Conservation (phyloP, 139 green algal species). For the Tetraselmis chui region DNA sequence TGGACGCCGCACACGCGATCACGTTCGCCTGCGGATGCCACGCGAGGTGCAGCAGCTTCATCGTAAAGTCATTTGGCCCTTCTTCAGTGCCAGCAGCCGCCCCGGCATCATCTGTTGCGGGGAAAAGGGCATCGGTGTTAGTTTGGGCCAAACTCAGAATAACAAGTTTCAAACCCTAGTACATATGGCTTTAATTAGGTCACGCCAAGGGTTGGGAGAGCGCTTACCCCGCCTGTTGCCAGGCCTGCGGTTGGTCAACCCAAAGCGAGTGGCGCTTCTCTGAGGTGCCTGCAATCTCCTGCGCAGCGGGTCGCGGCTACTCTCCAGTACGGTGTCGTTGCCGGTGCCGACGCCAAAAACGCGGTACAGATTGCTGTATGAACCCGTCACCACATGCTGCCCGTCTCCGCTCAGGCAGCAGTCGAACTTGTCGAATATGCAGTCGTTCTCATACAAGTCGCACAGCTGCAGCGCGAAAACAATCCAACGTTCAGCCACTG, state of each 20-base stretch:
- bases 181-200: too few species aligned
- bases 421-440: constrained; percentile 99
- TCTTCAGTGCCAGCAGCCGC: constrained; percentile 10
- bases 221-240: neutral
- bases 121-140: too few species aligned
- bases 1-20: constrained; percentile 82
- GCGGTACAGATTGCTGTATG: constrained; percentile 88
- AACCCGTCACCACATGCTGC: constrained; percentile 75
- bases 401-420: constrained; percentile 76
- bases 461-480: constrained; percentile 74
- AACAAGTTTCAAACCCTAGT: too few species aligned
- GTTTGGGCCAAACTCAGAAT: too few species aligned
- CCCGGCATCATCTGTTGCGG: too few species aligned
- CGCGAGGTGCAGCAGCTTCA: constrained; percentile 91
- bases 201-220: too few species aligned
- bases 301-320: constrained; percentile 64
- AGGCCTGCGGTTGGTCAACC: neutral
- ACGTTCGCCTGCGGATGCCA: constrained; percentile 91
- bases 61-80: constrained; percentile 51
- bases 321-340: constrained; percentile 60
- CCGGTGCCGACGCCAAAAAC: constrained; percentile 38
- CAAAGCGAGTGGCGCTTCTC: constrained; percentile 17
- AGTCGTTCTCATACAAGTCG: constrained; percentile 98
- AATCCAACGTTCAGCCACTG: too few species aligned
- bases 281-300: constrained; percentile 42